Conservation (phyloP, 768 basidiomycete species). For the Naganishia vaughanmartiniae region DNA sequence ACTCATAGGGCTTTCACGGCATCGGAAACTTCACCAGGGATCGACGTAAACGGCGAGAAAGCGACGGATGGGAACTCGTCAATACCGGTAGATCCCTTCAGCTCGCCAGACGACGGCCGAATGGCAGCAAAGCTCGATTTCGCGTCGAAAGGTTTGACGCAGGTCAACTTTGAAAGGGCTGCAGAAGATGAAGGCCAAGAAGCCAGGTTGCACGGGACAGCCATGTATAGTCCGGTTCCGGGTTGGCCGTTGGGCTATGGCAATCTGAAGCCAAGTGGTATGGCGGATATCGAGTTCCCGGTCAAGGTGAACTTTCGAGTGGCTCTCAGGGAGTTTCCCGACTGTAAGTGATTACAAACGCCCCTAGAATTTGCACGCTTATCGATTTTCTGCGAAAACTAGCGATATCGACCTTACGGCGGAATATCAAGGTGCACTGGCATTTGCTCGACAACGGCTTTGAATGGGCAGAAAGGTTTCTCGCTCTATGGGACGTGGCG, state of each 20-base stretch:
- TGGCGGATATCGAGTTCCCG: constrained; percentile 7
- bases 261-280: not conserved
- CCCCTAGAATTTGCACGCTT: too few relatives aligned
- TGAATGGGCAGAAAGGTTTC: constrained; percentile 1
- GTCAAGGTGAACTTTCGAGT: constrained; percentile 20
- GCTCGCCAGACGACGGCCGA: not conserved
- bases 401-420: constrained; percentile 9
- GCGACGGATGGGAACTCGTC: not conserved
- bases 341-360: not conserved
- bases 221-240: not conserved
- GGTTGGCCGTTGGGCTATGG: constrained; percentile 2
- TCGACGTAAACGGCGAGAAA: not conserved
- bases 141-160: constrained; percentile 23
- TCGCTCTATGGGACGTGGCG: constrained; percentile 20
- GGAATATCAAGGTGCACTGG: constrained; percentile 14
- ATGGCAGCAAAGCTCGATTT: constrained; percentile 22
- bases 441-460: constrained; percentile 3
- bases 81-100: not conserved
- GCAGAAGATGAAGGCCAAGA: constrained; percentile 15
- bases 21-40: not conserved
- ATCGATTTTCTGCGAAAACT: too few relatives aligned
- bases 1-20: not conserved
- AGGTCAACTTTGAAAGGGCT: not conserved
- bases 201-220: constrained; percentile 10
- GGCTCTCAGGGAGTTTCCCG: not conserved